These are phyloP conservation scores for Podospora australis DNA, from an alignment of 495 filamentous ascomycete genomes.

Conservation along the genomic window DNA sequence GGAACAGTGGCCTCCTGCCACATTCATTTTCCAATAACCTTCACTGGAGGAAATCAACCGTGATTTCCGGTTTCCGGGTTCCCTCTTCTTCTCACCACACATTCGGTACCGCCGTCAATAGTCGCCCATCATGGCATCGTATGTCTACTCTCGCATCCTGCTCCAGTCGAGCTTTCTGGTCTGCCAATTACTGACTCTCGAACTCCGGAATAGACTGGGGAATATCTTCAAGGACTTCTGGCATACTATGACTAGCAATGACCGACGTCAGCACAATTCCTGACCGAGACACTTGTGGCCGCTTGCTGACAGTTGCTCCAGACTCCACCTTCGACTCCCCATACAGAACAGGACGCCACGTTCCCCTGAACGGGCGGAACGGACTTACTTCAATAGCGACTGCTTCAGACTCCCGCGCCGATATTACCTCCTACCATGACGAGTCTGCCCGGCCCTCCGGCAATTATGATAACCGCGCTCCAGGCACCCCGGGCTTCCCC, in stretches of 20 bases:
- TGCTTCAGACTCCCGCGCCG: slow-evolving; percentile 68
- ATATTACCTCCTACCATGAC: slow-evolving; percentile 68
- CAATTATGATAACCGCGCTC: slow-evolving; percentile 26
- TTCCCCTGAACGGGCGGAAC: slow-evolving; percentile 63
- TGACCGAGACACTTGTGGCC: slow-evolving; percentile 15
- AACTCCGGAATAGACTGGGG: slow-evolving; percentile 14
- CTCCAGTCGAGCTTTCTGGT: not conserved
- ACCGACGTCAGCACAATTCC: slow-evolving; percentile 46
- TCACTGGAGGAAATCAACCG: too few species aligned
- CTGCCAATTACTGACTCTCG: slow-evolving; percentile 3
- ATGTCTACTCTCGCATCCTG: slow-evolving; percentile 2
- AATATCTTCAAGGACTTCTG: slow-evolving; percentile 52
- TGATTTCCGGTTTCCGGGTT: slow-evolving; percentile 5
- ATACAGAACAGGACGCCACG: slow-evolving; percentile 73
- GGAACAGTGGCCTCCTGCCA: too few species aligned
- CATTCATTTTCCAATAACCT: too few species aligned
- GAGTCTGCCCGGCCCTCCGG: slow-evolving; percentile 53
- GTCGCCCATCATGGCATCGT: slow-evolving; percentile 14
- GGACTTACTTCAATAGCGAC: slow-evolving; percentile 73
- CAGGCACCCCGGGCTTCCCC: slow-evolving; percentile 39
- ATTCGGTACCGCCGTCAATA: not conserved
- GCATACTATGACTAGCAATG: slow-evolving; percentile 85
- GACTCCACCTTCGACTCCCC: slow-evolving; percentile 83
- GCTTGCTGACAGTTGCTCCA: slow-evolving; percentile 44
- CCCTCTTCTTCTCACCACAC: not conserved